A percentile compares a stretch with the other conserved stretches of the same genome.
These are phyloP conservation scores for Sporothrix variecibatus DNA, from an alignment of 2,329 filamentous ascomycete genomes.

Conservation along the genomic window DNA sequence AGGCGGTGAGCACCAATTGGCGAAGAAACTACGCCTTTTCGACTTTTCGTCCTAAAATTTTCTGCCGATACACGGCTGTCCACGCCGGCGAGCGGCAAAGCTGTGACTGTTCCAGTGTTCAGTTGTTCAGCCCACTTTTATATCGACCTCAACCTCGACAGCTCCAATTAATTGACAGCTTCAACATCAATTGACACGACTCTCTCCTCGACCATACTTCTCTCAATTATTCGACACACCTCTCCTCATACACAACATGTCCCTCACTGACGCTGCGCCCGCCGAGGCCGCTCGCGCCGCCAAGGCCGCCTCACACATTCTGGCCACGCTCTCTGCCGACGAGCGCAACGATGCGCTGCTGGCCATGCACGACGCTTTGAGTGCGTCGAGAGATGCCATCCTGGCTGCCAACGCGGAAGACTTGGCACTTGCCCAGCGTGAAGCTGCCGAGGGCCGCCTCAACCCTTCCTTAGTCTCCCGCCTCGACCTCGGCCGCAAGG, in stretches of 20 bases:
- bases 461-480: conserved; percentile 84
- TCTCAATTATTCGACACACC: neutral
- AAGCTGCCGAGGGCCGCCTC: conserved; percentile 73
- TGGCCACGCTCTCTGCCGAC: conserved; percentile 74
- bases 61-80: neutral
- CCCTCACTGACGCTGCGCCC: conserved; percentile 82
- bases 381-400: conserved; percentile 69
- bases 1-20: conserved; percentile 9
- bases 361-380: conserved; percentile 77
- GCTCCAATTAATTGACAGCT: neutral
- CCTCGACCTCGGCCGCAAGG: conserved; percentile 79
- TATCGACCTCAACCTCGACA: neutral
- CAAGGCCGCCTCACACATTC: conserved; percentile 76
- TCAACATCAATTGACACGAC: neutral
- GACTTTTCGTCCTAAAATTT: neutral
- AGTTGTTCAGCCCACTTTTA: neutral
- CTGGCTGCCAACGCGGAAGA: conserved; percentile 85
- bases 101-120: conserved; percentile 8
- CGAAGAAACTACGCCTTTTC: neutral
- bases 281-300: conserved; percentile 75
- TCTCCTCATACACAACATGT: conserved; percentile 59
- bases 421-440: conserved; percentile 66
- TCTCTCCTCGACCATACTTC: neutral
- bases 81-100: neutral
- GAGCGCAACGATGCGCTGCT: conserved; percentile 84